phyloP scores from a whole-genome alignment of 805 yeast genomes.

The Priceomyces melissophilus region DNA sequence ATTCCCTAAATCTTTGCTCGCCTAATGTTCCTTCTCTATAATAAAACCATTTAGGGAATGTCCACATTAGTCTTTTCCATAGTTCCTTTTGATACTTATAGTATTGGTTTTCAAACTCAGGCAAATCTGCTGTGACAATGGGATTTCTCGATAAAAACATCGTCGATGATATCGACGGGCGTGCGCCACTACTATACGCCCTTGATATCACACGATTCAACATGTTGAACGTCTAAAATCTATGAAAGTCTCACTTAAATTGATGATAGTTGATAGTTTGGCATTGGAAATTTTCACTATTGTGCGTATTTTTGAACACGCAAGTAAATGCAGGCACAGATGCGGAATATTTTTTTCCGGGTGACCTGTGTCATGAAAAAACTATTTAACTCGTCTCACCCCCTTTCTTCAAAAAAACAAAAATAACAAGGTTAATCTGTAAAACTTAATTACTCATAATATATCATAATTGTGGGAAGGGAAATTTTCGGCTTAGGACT shows the following conservation, averaged over 20 bases:
- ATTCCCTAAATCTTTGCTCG: conserved; percentile 72
- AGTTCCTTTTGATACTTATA: conserved; percentile 82
- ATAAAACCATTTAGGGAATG: conserved; percentile 91
- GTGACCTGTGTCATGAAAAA: neutral
- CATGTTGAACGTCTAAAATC: conserved; percentile 3
- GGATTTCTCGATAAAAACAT: conserved; percentile 79
- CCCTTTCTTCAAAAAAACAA: neutral
- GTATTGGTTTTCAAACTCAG: conserved; percentile 69
- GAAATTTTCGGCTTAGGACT: no score
- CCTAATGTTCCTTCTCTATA: conserved; percentile 87
- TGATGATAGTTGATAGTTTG: no score
- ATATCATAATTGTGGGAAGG: neutral
- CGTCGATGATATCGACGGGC: conserved; percentile 39
- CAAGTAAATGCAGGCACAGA: neutral
- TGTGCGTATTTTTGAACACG: conserved; percentile 11
- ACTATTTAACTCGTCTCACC: no score
- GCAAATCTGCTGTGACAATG: conserved; percentile 72
- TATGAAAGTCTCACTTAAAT: neutral
- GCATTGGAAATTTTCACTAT: conserved; percentile 13
- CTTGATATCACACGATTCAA: conserved; percentile 8
- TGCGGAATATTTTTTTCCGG: neutral
- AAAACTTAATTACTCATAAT: neutral
- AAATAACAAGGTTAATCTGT: neutral
- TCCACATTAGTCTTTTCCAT: conserved; percentile 92
- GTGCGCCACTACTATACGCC: conserved; percentile 6